Conservation (phyloP, 2,329 filamentous ascomycete genomes). For the Calonectria henricotiae region DNA sequence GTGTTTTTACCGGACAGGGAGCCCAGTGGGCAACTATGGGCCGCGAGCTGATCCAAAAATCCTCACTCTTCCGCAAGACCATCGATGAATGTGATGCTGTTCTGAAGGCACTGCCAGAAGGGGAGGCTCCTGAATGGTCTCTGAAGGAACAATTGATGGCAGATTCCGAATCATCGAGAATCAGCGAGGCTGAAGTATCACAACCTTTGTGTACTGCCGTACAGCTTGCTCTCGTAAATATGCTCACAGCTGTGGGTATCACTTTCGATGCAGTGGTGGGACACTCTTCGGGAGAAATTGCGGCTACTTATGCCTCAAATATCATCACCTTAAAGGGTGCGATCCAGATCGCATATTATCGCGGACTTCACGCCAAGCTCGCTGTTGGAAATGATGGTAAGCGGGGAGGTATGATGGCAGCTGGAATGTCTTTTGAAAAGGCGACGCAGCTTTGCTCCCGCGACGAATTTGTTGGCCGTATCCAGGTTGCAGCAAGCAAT, state of each 20-base stretch:
- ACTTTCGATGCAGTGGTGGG: conserved; percentile 16
- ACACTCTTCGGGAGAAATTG: conserved; percentile 16
- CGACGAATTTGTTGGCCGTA: conserved; percentile 10
- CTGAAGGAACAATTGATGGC: conserved; percentile 16
- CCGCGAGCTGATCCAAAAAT: conserved; percentile 1
- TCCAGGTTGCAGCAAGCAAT: conserved; percentile 7
- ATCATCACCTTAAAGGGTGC: conserved; percentile 6
- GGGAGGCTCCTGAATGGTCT: conserved; percentile 15
- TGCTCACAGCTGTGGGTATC: neutral
- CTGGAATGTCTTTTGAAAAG: conserved; percentile 6
- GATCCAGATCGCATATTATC: conserved; percentile 12
- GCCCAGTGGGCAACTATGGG: conserved; percentile 21
- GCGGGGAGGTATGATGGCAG: conserved; percentile 12
- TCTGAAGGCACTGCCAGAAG: conserved; percentile 8
- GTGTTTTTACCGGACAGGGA: conserved; percentile 53
- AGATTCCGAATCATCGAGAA: neutral
- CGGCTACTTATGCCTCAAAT: neutral
- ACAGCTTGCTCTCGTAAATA: conserved; percentile 6
- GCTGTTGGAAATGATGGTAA: conserved; percentile 9
- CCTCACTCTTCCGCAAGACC: neutral
- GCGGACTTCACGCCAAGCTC: conserved; percentile 11
- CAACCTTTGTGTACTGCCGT: conserved; percentile 13
- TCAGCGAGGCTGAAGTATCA: conserved; percentile 1
- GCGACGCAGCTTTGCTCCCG: conserved; percentile 10
- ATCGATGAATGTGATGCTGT: conserved; percentile 18